Conservation (phyloP, 108 stramenopile species). For the Discostella stelligeroides region DNA sequence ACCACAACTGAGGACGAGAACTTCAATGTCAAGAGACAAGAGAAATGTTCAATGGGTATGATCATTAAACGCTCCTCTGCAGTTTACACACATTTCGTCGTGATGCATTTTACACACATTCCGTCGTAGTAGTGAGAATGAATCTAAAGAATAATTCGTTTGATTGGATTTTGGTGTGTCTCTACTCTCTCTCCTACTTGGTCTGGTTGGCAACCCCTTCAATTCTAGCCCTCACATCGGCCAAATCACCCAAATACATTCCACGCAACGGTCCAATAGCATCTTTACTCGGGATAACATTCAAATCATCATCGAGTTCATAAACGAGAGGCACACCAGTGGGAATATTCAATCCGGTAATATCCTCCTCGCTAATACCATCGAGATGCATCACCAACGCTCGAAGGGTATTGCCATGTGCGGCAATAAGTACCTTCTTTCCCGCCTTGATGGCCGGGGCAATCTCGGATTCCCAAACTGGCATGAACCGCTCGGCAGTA, state of each 20-base stretch:
- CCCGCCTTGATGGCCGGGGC: constrained; percentile 90
- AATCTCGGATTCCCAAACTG: constrained; percentile 89
- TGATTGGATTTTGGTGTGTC: no score
- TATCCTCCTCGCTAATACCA: constrained; percentile 91
- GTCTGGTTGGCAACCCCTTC: constrained; percentile 92
- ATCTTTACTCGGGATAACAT: constrained; percentile 87
- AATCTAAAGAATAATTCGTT: no score
- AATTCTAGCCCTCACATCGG: constrained; percentile 85
- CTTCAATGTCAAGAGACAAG: no score
- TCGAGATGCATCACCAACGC: constrained; percentile 99
- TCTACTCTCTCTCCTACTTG: constrained; percentile 66
- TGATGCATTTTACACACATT: no score
- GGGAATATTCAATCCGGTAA: constrained; percentile 95
- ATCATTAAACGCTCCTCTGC: no score
- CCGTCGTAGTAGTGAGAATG: no score
- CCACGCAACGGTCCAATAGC: constrained; percentile 86
- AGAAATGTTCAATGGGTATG: no score
- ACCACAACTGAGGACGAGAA: no score
- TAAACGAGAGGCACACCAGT: constrained; percentile 96
- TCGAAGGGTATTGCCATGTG: constrained; percentile 98
- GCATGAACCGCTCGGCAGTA: constrained; percentile 94
- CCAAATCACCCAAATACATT: constrained; percentile 90
- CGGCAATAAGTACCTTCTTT: constrained; percentile 96
- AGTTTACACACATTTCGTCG: no score
- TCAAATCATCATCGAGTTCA: constrained; percentile 91